Base-by-base conservation (phyloP, 805 yeast species). In the Spathaspora arborariae region DNA sequence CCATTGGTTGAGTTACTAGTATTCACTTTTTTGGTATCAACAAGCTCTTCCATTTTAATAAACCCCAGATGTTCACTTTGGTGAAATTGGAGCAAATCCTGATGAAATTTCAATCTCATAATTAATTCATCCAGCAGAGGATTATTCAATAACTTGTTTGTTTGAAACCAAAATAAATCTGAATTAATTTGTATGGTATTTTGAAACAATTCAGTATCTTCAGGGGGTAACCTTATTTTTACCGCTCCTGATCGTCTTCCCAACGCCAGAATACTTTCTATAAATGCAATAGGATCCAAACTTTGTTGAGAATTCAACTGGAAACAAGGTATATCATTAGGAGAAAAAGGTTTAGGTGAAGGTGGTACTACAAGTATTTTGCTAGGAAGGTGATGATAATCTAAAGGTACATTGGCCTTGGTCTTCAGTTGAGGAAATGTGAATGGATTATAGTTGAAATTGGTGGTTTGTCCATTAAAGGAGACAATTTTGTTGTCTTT, bases 161-260 rank as follows among this genome's bases (percentile, higher is more conserved):
- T 66, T 46, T 71, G 74, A 57, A 83, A 78, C 75, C 79, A 74
- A 50, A 78, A 70, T 13, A 70, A 53, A 46, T 76, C 79, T 2
- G 80, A 64, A 52, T 78, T 76, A 26, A 68, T 53, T 43, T 59
- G 68, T 42, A 63, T 55, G 27, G 52, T 55, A 15, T 54, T 46
- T 20, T 54, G 51, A 35, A 61, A 48, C 11, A 53, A 47, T 7
- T 53, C 50, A 10, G 57, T 57, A 10, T 51, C 55, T 21, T 45
- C 43, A 2, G 48, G 55, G 0, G 92, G 91, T 4, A 95, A 84
- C 5, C 78, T 69, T 2, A 91, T 60, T 57, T 90, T 91, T 39
- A 89, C 64, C 56, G 94, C 90, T 0, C 97, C 97, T 60, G 75
- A 80, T 22, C 66, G 60, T 26, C 60, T 64, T 2, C 94, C 96